phyloP scores from a whole-genome alignment of 2,329 filamentous ascomycete genomes.

The Paraphaeosphaeria sporulosa region DNA sequence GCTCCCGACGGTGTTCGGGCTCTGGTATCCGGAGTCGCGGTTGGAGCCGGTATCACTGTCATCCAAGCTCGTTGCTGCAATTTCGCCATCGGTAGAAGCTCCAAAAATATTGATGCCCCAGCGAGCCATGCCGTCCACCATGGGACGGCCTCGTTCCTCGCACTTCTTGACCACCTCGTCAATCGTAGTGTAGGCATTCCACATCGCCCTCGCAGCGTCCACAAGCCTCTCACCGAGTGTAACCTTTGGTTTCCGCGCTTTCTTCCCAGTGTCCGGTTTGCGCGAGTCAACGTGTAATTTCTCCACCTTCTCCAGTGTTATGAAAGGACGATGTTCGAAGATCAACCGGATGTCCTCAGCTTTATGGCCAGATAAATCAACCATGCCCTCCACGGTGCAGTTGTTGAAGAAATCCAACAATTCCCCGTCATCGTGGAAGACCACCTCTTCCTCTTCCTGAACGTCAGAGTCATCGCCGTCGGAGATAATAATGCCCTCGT shows the following conservation, averaged over 20 bases:
- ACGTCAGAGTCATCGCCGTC: conserved; percentile 55
- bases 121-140: conserved; percentile 69
- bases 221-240: conserved; percentile 72
- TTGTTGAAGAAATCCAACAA: conserved; percentile 85
- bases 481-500: conserved; percentile 45
- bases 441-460: conserved; percentile 36
- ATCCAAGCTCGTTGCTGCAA: conserved; percentile 65
- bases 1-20: conserved; percentile 55
- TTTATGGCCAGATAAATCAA: conserved; percentile 80
- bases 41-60: conserved; percentile 50
- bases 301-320: conserved; percentile 69
- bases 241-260: conserved; percentile 50
- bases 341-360: conserved; percentile 73
- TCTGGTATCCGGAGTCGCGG: conserved; percentile 74
- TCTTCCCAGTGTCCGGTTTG: conserved; percentile 41
- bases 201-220: conserved; percentile 74
- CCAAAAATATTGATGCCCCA: conserved; percentile 75
- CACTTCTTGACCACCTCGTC: conserved; percentile 82
- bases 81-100: conserved; percentile 65
- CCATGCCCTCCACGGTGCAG: conserved; percentile 76
- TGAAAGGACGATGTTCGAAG: conserved; percentile 78
- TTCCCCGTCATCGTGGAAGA: conserved; percentile 56
- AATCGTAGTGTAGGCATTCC: conserved; percentile 80
- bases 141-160: conserved; percentile 73
- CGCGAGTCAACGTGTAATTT: conserved; percentile 60